Conservation (phyloP, 176 grass and related monocot genomes). For the Oryza glaberrima region DNA sequence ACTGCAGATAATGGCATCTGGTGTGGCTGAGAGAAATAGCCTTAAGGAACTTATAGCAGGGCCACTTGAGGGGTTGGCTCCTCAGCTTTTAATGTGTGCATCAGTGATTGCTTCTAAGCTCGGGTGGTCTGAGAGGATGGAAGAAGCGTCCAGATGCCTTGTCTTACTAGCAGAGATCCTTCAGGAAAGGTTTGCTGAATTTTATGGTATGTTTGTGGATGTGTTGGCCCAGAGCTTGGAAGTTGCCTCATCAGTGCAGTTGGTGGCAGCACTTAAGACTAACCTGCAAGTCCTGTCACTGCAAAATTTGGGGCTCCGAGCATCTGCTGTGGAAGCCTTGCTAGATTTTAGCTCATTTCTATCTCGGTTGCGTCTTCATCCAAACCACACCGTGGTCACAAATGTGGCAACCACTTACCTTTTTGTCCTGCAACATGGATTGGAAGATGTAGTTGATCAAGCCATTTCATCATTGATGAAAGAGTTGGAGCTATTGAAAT, state of each 20-base stretch:
- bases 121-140: conserved; percentile 79
- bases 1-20: conserved; percentile 79
- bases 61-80: conserved; percentile 71
- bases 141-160: conserved; percentile 80
- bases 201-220: conserved; percentile 73
- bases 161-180: conserved; percentile 83
- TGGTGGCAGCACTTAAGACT: conserved; percentile 73
- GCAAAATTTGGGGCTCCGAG: conserved; percentile 63
- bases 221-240: conserved; percentile 72
- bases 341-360: conserved; percentile 67
- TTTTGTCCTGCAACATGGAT: conserved; percentile 82
- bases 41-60: conserved; percentile 65
- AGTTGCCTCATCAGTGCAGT: conserved; percentile 50
- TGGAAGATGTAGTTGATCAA: conserved; percentile 67
- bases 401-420: conserved; percentile 75
- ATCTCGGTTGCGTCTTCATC: conserved; percentile 84
- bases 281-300: conserved; percentile 84
- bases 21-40: conserved; percentile 60
- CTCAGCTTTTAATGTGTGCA: conserved; percentile 75
- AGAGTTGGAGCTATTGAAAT: conserved; percentile 81
- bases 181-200: conserved; percentile 76
- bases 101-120: conserved; percentile 66
- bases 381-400: conserved; percentile 69
- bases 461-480: conserved; percentile 65
- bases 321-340: conserved; percentile 67